Evolutionary conservation across 768 basidiomycete genomes (phyloP).

Genomic region (Porphyrellus cyaneotinctus): DNA sequence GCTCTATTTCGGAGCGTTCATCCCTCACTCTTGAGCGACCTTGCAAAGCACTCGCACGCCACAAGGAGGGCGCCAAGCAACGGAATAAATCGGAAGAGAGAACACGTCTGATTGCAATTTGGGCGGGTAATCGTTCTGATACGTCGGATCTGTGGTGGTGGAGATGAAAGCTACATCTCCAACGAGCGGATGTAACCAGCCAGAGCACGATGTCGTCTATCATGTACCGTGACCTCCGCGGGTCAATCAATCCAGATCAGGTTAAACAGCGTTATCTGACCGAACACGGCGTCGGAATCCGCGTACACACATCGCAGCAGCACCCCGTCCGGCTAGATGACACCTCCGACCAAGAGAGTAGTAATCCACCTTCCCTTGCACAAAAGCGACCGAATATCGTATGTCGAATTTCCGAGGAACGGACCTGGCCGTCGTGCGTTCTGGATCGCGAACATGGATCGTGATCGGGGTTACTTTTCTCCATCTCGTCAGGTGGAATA

Average conservation of each 20-base stretch:
- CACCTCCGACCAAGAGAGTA: neutral
- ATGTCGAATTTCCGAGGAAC: slow-evolving; percentile 26
- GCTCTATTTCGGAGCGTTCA: slow-evolving; percentile 18
- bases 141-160: slow-evolving; percentile 3
- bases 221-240: neutral
- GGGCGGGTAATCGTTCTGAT: slow-evolving; percentile 6
- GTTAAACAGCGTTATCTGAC: neutral
- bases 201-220: neutral
- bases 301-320: neutral
- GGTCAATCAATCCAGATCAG: neutral
- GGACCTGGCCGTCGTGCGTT: neutral
- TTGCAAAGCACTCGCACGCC: slow-evolving; percentile 5
- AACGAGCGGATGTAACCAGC: slow-evolving; percentile 1
- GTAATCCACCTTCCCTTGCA: slow-evolving; percentile 1
- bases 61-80: neutral
- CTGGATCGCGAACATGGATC: slow-evolving; percentile 6
- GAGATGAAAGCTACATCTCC: slow-evolving; percentile 11
- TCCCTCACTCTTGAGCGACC: neutral
- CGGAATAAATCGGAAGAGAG: slow-evolving; percentile 1
- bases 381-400: slow-evolving; percentile 9
- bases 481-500: neutral
- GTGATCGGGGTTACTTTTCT: slow-evolving; percentile 6
- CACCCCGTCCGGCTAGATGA: too few species aligned
- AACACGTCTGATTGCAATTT: slow-evolving; percentile 2
- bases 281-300: neutral